phyloP scores from a whole-genome alignment of 176 grass and related monocot genomes.

The Triticum timopheevii region DNA sequence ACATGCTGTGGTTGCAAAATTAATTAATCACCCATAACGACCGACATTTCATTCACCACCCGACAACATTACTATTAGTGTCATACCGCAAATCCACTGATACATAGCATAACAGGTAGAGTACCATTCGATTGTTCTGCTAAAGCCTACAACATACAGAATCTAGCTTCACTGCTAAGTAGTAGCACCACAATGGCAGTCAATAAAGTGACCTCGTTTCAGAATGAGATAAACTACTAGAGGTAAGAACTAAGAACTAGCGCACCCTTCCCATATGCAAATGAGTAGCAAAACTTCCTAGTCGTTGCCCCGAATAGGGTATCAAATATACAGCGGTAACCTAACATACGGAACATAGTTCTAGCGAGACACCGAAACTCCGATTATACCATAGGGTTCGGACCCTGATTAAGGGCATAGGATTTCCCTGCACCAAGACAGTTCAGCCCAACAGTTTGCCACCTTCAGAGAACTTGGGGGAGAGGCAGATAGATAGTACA shows the following conservation, averaged over 20 bases:
- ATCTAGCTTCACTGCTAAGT: neutral
- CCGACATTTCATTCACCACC: neutral
- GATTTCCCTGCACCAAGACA: no score
- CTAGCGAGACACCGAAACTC: constrained; percentile 5
- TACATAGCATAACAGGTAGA: neutral
- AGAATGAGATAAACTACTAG: constrained; percentile 1
- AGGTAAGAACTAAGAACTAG: neutral
- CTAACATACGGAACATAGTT: constrained; percentile 26
- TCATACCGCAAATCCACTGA: neutral
- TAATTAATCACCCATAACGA: neutral
- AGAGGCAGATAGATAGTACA: constrained; percentile 6
- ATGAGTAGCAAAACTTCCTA: constrained; percentile 42
- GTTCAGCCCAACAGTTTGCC: constrained; percentile 34
- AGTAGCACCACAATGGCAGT: constrained; percentile 3
- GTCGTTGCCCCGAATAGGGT: constrained; percentile 8
- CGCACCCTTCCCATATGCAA: constrained; percentile 19
- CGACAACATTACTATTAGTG: neutral
- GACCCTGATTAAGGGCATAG: constrained; percentile 9
- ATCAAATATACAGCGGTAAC: constrained; percentile 36
- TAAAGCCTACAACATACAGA: constrained; percentile 13
- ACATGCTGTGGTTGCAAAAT: neutral
- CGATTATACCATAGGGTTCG: constrained; percentile 27
- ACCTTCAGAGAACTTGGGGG: constrained; percentile 30
- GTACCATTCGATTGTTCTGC: constrained; percentile 1
- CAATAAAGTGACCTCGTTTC: neutral